Conservation (phyloP, 2,329 filamentous ascomycete species). For the Hypoxylon sp. region DNA sequence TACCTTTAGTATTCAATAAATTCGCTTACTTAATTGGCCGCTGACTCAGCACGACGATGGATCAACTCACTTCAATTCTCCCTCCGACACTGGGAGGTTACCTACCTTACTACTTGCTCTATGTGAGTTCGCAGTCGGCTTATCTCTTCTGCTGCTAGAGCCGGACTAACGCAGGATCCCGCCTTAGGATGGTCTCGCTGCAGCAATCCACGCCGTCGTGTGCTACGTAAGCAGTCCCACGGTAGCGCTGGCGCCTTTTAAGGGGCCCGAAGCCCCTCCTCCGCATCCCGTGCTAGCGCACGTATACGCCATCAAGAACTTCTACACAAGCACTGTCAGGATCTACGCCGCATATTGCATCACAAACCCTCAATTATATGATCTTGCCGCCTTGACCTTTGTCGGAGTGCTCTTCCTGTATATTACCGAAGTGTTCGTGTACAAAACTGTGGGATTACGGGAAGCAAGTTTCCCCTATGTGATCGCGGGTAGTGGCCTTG, state of each 20-base stretch:
- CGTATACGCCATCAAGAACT: constrained; percentile 57
- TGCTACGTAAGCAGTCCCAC: constrained; percentile 50
- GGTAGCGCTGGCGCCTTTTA: constrained; percentile 49
- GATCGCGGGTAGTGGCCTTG: constrained; percentile 40
- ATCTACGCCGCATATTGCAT: constrained; percentile 56
- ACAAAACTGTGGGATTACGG: constrained; percentile 46
- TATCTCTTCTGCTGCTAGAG: not conserved
- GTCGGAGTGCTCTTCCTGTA: constrained; percentile 54
- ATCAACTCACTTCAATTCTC: constrained; percentile 26
- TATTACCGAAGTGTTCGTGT: constrained; percentile 50
- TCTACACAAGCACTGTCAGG: constrained; percentile 56
- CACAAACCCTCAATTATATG: constrained; percentile 53
- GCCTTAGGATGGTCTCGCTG: constrained; percentile 45
- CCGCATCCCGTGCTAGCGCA: constrained; percentile 53
- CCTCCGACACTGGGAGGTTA: constrained; percentile 45
- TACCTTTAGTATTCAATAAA: not conserved
- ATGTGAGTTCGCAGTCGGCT: constrained; percentile 41
- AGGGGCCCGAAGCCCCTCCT: constrained; percentile 50
- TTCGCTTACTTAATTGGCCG: not conserved
- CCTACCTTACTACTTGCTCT: constrained; percentile 54
- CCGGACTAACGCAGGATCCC: constrained; percentile 19
- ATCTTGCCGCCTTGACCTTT: constrained; percentile 53
- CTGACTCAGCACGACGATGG: constrained; percentile 7
- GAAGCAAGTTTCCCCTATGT: constrained; percentile 48
- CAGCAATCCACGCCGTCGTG: constrained; percentile 49